Conservation (phyloP, 2,329 filamentous ascomycete genomes). For the Aureobasidium mangrovei region DNA sequence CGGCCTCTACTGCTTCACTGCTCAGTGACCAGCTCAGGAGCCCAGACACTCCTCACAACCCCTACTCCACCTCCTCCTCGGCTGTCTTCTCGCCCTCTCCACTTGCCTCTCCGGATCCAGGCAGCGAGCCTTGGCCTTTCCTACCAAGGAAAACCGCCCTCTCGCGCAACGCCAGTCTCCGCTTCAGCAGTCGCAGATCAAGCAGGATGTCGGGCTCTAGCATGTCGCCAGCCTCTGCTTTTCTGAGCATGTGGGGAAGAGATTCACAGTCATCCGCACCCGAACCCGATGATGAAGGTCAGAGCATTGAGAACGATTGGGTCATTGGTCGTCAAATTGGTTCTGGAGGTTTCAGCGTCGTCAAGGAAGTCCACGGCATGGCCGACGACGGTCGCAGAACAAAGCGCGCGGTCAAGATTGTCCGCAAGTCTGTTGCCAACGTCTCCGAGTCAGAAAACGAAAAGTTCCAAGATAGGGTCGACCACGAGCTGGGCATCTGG, state of each 20-base stretch:
- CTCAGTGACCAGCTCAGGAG: slow-evolving; percentile 28
- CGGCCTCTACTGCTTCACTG: slow-evolving; percentile 34
- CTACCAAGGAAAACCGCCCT: slow-evolving; percentile 21
- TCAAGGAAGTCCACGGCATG: slow-evolving; percentile 59
- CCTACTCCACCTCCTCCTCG: neutral
- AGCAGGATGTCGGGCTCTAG: slow-evolving; percentile 43
- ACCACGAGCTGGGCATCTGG: slow-evolving; percentile 61
- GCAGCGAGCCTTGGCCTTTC: slow-evolving; percentile 17
- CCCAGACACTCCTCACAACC: neutral
- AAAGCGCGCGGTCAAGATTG: slow-evolving; percentile 59
- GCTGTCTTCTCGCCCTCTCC: slow-evolving; percentile 31
- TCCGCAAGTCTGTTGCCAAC: slow-evolving; percentile 49
- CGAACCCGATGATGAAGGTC: slow-evolving; percentile 58
- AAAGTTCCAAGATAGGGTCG: slow-evolving; percentile 56
- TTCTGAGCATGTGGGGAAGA: slow-evolving; percentile 45
- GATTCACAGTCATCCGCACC: slow-evolving; percentile 30
- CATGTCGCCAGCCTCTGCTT: slow-evolving; percentile 51
- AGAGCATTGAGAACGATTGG: slow-evolving; percentile 52
- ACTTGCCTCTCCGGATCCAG: slow-evolving; percentile 27
- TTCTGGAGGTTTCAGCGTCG: slow-evolving; percentile 56
- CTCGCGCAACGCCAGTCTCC: slow-evolving; percentile 22
- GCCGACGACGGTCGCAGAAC: slow-evolving; percentile 41
- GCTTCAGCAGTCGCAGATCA: slow-evolving; percentile 33
- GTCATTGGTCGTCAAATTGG: slow-evolving; percentile 59
- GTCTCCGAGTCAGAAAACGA: slow-evolving; percentile 55